Evolutionary conservation across 2,329 filamentous ascomycete genomes (phyloP).

Genomic region (Periglandula ipomoeae): DNA sequence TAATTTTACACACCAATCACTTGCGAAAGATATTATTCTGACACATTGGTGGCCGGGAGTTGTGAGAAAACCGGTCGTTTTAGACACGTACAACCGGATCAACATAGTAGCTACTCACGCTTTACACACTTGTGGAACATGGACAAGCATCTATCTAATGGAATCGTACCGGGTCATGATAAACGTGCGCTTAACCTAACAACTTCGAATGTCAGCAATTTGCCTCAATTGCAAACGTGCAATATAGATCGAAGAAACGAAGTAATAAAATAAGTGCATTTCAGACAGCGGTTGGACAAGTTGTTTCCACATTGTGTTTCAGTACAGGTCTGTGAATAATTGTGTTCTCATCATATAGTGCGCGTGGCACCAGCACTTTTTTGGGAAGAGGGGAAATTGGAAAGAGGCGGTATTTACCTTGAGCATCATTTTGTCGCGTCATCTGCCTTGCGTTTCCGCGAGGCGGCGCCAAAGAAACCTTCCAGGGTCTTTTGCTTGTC

Average conservation of each 20-base stretch:
- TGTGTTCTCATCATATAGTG: constrained; percentile 56
- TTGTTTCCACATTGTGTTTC: constrained; percentile 61
- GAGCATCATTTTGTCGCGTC: background rate
- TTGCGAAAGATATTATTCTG: too few relatives aligned
- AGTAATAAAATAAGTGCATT: constrained; percentile 4
- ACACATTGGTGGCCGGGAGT: too few relatives aligned
- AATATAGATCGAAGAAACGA: background rate
- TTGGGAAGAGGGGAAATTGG: background rate
- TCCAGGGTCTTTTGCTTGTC: constrained; percentile 66
- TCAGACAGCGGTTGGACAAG: constrained; percentile 82
- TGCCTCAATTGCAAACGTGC: background rate
- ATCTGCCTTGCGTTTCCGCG: constrained; percentile 7
- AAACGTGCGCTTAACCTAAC: background rate
- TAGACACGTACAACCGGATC: too few relatives aligned
- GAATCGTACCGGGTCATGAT: background rate
- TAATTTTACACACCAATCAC: too few relatives aligned
- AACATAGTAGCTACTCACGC: too few relatives aligned
- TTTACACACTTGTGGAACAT: too few relatives aligned
- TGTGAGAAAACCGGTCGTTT: too few relatives aligned
- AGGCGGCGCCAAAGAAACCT: constrained; percentile 56
- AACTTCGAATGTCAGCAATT: constrained; percentile 3
- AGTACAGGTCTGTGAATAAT: constrained; percentile 78
- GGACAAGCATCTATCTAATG: background rate
- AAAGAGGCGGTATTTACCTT: constrained; percentile 29
- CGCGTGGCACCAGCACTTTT: constrained; percentile 7